A percentile compares a stretch with the other conserved stretches of the same genome.
Evolutionary conservation across 2,329 filamentous ascomycete genomes (phyloP).

Genomic region (Paradendryphiella salina): DNA sequence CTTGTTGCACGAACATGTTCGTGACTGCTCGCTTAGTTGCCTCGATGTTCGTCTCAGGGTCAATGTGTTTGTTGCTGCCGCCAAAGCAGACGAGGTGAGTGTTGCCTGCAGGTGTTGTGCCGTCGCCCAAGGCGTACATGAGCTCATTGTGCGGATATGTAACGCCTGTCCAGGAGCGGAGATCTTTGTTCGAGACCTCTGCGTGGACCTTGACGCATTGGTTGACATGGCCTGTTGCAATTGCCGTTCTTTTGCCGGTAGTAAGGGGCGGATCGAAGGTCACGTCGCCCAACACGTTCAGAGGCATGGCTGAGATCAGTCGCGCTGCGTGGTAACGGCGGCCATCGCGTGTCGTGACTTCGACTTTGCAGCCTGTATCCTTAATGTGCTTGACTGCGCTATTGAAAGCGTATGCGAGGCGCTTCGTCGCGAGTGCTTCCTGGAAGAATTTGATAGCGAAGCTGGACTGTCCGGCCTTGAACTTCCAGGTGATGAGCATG

Average conservation of each 20-base stretch:
- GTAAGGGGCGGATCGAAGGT: constrained; percentile 49
- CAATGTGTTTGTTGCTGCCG: constrained; percentile 49
- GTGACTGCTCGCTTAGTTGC: not conserved
- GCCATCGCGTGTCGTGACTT: constrained; percentile 43
- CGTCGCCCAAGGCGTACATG: constrained; percentile 52
- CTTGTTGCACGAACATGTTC: not conserved
- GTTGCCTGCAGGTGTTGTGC: constrained; percentile 47
- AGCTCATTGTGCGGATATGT: constrained; percentile 52
- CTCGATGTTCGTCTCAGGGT: constrained; percentile 49
- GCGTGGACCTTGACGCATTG: constrained; percentile 54
- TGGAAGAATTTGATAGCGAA: constrained; percentile 54
- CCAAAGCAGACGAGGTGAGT: constrained; percentile 56
- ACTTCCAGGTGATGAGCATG: constrained; percentile 46
- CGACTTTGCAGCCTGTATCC: constrained; percentile 35
- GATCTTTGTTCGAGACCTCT: constrained; percentile 48
- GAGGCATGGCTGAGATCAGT: constrained; percentile 51
- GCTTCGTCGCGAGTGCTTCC: constrained; percentile 48
- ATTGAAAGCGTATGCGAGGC: constrained; percentile 50
- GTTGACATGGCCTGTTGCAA: constrained; percentile 51
- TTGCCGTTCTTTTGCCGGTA: constrained; percentile 45
- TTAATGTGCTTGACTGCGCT: constrained; percentile 44
- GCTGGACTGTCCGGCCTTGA: constrained; percentile 50
- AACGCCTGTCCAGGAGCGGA: constrained; percentile 52
- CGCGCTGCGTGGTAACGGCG: constrained; percentile 29
- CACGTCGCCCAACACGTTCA: constrained; percentile 52